Conservation (phyloP, 306 rosid genomes). For the Alnus rubra region DNA sequence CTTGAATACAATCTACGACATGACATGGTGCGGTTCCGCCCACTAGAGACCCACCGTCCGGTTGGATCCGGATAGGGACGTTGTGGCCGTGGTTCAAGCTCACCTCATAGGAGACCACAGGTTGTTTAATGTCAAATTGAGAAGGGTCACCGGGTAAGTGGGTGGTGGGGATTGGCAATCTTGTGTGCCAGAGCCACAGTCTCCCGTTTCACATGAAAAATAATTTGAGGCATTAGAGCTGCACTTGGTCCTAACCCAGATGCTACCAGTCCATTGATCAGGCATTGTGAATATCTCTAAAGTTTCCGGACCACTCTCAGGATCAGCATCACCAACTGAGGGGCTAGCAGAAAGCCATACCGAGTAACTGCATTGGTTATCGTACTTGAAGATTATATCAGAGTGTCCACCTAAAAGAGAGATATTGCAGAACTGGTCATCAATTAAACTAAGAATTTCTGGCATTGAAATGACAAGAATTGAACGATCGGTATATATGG, state of each 20-base stretch:
- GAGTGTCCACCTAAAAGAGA: conserved; percentile 24
- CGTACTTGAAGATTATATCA: conserved; percentile 20
- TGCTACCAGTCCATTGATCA: conserved; percentile 26
- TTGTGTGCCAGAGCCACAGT: conserved; percentile 15
- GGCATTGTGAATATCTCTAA: conserved; percentile 26
- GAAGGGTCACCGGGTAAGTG: conserved; percentile 24
- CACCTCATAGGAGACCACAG: conserved; percentile 35
- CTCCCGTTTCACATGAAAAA: conserved; percentile 34
- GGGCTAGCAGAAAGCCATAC: conserved; percentile 19
- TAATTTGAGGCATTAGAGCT: not conserved
- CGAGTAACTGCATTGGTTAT: conserved; percentile 6
- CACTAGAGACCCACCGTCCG: conserved; percentile 31
- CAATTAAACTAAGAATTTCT: no score
- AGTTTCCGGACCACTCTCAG: not conserved
- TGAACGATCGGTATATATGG: no score
- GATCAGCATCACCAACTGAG: conserved; percentile 27
- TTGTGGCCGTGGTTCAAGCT: conserved; percentile 48
- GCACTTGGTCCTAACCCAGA: conserved; percentile 28
- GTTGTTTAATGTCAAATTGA: conserved; percentile 26
- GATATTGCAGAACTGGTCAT: no score
- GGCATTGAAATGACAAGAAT: no score
- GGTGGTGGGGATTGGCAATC: conserved; percentile 29
- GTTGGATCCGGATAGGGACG: conserved; percentile 20
- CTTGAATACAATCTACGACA: conserved; percentile 20
- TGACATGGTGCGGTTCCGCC: conserved; percentile 35